Percentiles rank a stretch among this genome's conserved stretches.
These are phyloP conservation scores for Curvularia verruculosa DNA, from an alignment of 2,329 filamentous ascomycete genomes.

Conservation along the genomic window DNA sequence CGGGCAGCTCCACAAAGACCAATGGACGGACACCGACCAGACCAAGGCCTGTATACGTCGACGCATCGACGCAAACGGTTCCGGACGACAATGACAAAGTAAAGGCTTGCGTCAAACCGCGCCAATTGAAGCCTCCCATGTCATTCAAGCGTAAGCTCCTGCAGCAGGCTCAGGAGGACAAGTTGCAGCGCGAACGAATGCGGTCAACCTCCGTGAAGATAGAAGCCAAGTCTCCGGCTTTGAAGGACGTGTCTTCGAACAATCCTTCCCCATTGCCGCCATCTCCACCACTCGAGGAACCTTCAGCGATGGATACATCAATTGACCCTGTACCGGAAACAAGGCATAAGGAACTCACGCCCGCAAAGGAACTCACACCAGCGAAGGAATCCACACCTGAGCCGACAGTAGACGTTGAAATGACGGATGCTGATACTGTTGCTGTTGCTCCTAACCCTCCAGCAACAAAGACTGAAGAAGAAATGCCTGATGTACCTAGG, in stretches of 20 bases:
- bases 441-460: slow-evolving; percentile 17
- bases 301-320: slow-evolving; percentile 36
- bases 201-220: slow-evolving; percentile 46
- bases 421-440: slow-evolving; percentile 25
- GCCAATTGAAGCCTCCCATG: slow-evolving; percentile 38
- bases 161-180: slow-evolving; percentile 48
- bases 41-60: slow-evolving; percentile 42
- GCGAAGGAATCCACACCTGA: slow-evolving; percentile 29
- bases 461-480: slow-evolving; percentile 38
- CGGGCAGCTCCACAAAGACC: slow-evolving; percentile 50
- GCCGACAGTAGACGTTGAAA: slow-evolving; percentile 24
- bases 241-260: slow-evolving; percentile 41
- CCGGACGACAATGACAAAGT: slow-evolving; percentile 18
- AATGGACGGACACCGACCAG: slow-evolving; percentile 36
- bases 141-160: slow-evolving; percentile 48
- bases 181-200: slow-evolving; percentile 45
- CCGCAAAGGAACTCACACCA: slow-evolving; percentile 33
- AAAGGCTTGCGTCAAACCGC: slow-evolving; percentile 21
- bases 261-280: slow-evolving; percentile 41
- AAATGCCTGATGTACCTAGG: slow-evolving; percentile 38
- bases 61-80: slow-evolving; percentile 45
- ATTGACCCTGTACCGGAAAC: slow-evolving; percentile 26
- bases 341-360: slow-evolving; percentile 30
- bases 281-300: slow-evolving; percentile 33
- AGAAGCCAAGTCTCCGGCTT: slow-evolving; percentile 41